phyloP scores from a whole-genome alignment of 2,329 filamentous ascomycete species.

The Biscogniauxia mediterranea region DNA sequence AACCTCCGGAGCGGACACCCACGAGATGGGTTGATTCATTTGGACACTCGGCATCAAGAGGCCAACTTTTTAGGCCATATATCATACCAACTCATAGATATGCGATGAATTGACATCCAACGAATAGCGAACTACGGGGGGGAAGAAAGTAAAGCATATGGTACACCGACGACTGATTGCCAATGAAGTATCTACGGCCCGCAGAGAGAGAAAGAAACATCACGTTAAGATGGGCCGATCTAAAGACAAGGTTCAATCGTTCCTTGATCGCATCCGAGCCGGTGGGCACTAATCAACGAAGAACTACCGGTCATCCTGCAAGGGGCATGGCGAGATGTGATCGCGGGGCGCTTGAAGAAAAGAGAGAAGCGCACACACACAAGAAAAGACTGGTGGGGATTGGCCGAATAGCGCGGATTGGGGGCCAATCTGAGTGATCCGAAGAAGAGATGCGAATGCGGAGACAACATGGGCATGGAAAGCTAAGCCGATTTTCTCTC shows the following conservation, averaged over 20 bases:
- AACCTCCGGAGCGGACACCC: not conserved
- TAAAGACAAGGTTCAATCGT: not conserved
- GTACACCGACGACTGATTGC: not conserved
- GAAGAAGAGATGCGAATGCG: not conserved
- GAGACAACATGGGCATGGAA: not conserved
- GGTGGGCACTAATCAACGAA: too few relatives aligned
- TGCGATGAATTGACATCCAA: not conserved
- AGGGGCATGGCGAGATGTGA: not conserved
- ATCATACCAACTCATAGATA: not conserved
- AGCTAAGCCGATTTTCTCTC: not conserved
- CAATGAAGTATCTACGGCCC: too few relatives aligned
- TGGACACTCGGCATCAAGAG: not conserved
- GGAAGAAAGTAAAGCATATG: not conserved
- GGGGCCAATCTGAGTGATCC: too few relatives aligned
- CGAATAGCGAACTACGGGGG: not conserved
- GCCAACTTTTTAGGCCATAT: not conserved
- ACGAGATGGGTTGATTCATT: not conserved
- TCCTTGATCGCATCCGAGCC: not conserved
- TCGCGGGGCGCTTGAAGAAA: conserved; percentile 14
- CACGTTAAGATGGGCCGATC: not conserved
- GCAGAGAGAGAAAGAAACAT: not conserved
- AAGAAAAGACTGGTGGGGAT: too few relatives aligned
- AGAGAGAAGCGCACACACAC: not conserved
- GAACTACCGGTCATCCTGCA: not conserved
- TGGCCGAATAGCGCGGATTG: too few relatives aligned